Evolutionary conservation across 805 yeast genomes (phyloP), one percentile per base, ranked within the genome.

Genomic region (Saturnispora saitoi): DNA sequence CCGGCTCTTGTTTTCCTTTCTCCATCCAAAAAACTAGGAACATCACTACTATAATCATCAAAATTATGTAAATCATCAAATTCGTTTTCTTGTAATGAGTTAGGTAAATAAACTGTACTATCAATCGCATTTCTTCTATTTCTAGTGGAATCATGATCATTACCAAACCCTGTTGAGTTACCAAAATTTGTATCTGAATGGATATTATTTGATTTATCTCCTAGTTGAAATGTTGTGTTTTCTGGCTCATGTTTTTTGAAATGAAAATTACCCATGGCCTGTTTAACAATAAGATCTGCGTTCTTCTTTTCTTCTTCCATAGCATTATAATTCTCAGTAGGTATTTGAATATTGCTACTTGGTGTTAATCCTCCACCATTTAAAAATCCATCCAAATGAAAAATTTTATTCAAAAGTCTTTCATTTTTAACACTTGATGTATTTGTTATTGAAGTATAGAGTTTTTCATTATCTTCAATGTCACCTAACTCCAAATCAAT

Each of bases 1-100:
- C 97, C 96, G 24, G 89, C 89, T 56, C 83, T 83, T 11, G 87
- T 90, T 47, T 75, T 76, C 38, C 73, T 70, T 30, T 54, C 56
- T 20, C 55, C 54, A 0, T 51, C 43, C 9, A 49, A 14, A 6
- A 83, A 78, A 0, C 82, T 76, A 2, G 80, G 74, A 47, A 76
- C 70, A 41, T 76, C 78, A 14, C 71, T 58, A 50, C 69, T 69
- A 2, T 56, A 58, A 12, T 59, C 69, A 29, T 49, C 50, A n/a
- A 54, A 30, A 32, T 54, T 47, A 41, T 50, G 50, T 4, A 55
- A 45, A 43, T 55, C 51, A 52, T 60, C 66, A 50, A 63, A 62
- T 17, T 53, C 52, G 39, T 52, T 48, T 26, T 44, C 39, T 1
- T 51, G 45, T n/a, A 53, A 43, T 10, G 31, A 36, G 19, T 15